Conservation (phyloP, 2,329 filamentous ascomycete genomes). For the Trichoderma breve region DNA sequence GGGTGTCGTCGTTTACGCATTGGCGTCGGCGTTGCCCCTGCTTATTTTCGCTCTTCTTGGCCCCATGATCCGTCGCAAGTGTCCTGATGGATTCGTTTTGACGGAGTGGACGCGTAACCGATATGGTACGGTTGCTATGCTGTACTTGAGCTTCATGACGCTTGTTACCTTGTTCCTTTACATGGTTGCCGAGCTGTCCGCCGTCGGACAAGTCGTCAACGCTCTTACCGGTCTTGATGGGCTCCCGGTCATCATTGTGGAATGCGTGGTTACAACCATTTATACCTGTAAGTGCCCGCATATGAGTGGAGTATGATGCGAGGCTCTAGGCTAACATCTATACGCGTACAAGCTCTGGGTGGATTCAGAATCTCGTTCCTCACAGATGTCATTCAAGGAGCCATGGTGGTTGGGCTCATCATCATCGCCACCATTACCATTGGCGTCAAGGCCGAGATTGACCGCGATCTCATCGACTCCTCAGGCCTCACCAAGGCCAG, state of each 20-base stretch:
- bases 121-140: slow-evolving; percentile 65
- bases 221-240: slow-evolving; percentile 72
- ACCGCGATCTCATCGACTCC: slow-evolving; percentile 63
- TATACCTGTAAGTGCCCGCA: slow-evolving; percentile 66
- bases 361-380: slow-evolving; percentile 83
- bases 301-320: neutral
- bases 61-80: slow-evolving; percentile 74
- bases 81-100: slow-evolving; percentile 78
- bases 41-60: slow-evolving; percentile 72
- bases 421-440: slow-evolving; percentile 76
- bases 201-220: slow-evolving; percentile 74
- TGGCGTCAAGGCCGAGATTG: slow-evolving; percentile 70
- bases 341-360: slow-evolving; percentile 60
- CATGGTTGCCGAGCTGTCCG: slow-evolving; percentile 82
- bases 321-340: neutral
- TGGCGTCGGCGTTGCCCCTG: slow-evolving; percentile 69
- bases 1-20: slow-evolving; percentile 72
- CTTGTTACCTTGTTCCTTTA: slow-evolving; percentile 81
- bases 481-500: slow-evolving; percentile 68
- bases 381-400: slow-evolving; percentile 78
- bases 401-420: slow-evolving; percentile 73
- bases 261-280: slow-evolving; percentile 75
- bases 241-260: slow-evolving; percentile 72
- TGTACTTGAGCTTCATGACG: slow-evolving; percentile 76
- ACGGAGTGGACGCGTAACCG: slow-evolving; percentile 82